Base-by-base conservation (phyloP, 805 yeast genomes). In the Pichia rugopelliculosa region DNA sequence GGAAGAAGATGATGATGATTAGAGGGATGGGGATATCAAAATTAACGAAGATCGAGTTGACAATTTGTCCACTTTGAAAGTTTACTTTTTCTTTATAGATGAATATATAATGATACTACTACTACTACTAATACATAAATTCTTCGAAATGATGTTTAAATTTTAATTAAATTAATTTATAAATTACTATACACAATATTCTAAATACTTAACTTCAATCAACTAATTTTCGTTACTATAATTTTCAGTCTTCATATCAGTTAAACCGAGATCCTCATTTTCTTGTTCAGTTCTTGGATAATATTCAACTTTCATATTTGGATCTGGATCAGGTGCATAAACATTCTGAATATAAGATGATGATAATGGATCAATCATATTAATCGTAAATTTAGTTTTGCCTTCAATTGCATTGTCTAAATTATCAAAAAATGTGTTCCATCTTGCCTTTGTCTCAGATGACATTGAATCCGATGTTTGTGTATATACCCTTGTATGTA, bases 241-340 rank as follows among this genome's bases (percentile, higher is more conserved):
- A 20, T 47, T 50, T 43, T 47, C 50, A 13, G 50, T 59, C 39
- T 51, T 47, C 69, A 67, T 78, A 59, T 77, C 82, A 52, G 69
- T 73, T 61, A 93, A 72, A 21, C 99, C 99, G 54, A 93, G 75
- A 39, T 84, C 91, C 61, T 93, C 99, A 63, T 93, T 89, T 67
- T 90, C 95, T 59, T 87, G 84, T 37, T 73, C 71, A 2, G 96
- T 82, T 73, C 99, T 85, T 56, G 88, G 96, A 57, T 79, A 87
- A 49, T 93, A 96, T 68, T 85, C 96, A 51, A 86, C 78, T 38
- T 65, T 74, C 98, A 93, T 93, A 64, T 91, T 87, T 55, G 99
- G 99, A 69, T 93, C 99, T 38, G 79, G 78, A 68, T 93, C 99
- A 24, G 99, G 99, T 33, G 99, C 99, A 62, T 90, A 93, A n/a